Evolutionary conservation across 2,329 filamentous ascomycete genomes (phyloP), one percentile per base, ranked within the genome.

Genomic region (Beauveria bassiana): DNA sequence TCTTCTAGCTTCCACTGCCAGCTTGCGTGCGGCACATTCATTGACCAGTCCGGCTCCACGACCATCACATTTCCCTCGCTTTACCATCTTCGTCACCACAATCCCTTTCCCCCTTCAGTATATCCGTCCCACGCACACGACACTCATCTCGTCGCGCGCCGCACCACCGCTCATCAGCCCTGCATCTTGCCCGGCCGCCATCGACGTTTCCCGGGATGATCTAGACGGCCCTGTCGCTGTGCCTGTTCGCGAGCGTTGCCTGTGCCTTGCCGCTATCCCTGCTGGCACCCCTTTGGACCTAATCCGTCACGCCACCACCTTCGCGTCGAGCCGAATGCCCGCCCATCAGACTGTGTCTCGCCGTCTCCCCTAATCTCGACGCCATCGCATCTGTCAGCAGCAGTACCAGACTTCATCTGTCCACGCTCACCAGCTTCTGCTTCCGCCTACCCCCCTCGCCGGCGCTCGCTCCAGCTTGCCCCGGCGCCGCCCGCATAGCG

Each of bases 61-160:
- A 9, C 68, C 68, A 65, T 51, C 62, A 43, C 61, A 62, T 68
- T 34, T 66, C 67, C 45, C 55, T 51, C 55, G 60, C n/a, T 61
- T 56, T 58, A 31, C 43, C 45, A 42, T 38, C 61, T 51, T 34
- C 56, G 40, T 38, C 63, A 34, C 45, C 57, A 18, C 40, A 26
- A 42, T 51, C 31, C 14, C 18, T 52, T 28, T 24, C 12, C 18
- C 53, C 8, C 26, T 26, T 14, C 46, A 53, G 18, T 61, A 61
- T 38, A 3, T 61, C 62, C 34, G 49, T 53, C 3, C 14, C 4
- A 47, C 42, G 66, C 67, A 58, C 52, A 53, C 46, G 52, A 62
- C 50, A 45, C 43, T 42, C 53, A 49, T 49, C 57, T 51, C 34
- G 46, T 59, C 57, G 57, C 57, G 34, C 46, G 38, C 34, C 18